Percentiles rank a stretch among this genome's conserved stretches.
Evolutionary conservation across 139 green algal species (phyloP).

Genomic region (Volvox reticuliferus): DNA sequence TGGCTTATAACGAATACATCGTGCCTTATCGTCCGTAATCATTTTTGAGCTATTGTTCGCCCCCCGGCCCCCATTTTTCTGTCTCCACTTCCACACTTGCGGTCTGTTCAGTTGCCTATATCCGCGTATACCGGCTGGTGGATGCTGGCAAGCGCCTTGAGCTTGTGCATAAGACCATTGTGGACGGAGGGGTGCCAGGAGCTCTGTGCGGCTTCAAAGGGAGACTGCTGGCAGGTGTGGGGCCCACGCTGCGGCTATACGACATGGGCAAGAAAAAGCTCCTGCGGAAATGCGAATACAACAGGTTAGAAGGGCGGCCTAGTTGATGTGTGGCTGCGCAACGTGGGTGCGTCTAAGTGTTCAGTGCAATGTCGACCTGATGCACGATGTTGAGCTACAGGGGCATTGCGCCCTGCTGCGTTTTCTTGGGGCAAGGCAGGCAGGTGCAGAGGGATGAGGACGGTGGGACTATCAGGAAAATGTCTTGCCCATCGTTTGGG

Average conservation of each 20-base stretch:
- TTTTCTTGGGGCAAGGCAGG: too few relatives aligned
- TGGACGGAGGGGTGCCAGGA: constrained; percentile 82
- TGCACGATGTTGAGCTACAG: too few relatives aligned
- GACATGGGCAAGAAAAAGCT: constrained; percentile 98
- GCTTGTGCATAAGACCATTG: constrained; percentile 93
- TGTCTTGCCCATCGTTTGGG: too few relatives aligned
- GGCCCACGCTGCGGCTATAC: constrained; percentile 90
- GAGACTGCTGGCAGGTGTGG: constrained; percentile 91
- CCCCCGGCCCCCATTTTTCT: background rate
- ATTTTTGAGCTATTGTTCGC: too few relatives aligned
- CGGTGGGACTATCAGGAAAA: too few relatives aligned
- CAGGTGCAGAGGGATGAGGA: too few relatives aligned
- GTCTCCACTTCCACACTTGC: background rate
- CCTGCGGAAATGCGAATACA: constrained; percentile 97
- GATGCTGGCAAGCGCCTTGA: constrained; percentile 78
- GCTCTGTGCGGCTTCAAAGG: constrained; percentile 91
- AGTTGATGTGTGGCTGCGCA: too few relatives aligned
- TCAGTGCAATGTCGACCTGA: too few relatives aligned
- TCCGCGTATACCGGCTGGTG: constrained; percentile 88
- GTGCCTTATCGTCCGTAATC: too few relatives aligned
- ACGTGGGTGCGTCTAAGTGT: too few relatives aligned
- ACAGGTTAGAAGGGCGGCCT: constrained; percentile 44
- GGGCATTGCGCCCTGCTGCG: too few relatives aligned
- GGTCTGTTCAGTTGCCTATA: constrained; percentile 73
- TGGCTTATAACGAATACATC: too few relatives aligned